phyloP scores from a whole-genome alignment of 768 basidiomycete genomes.

The Kwoniella botswanensis region DNA sequence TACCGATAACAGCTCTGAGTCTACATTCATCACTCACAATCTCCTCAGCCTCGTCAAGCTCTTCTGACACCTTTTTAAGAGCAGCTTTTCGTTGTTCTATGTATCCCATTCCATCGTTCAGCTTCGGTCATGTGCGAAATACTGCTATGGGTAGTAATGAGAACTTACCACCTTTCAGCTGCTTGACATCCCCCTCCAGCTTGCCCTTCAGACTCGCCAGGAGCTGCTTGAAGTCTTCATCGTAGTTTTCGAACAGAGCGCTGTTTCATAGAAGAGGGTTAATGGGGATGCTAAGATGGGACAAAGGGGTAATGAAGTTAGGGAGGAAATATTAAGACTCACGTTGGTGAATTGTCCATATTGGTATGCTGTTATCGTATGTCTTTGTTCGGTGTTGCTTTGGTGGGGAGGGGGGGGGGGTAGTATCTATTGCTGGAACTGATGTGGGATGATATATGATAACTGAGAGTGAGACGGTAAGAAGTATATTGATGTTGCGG shows the following conservation, averaged over 20 bases:
- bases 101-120: not conserved
- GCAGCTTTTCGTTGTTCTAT: slow-evolving; percentile 80
- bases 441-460: not conserved
- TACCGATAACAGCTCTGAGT: too few relatives aligned
- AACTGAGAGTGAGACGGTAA: too few relatives aligned
- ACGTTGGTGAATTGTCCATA: slow-evolving; percentile 59
- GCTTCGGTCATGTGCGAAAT: not conserved
- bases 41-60: slow-evolving; percentile 97
- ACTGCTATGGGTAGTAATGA: not conserved
- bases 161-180: slow-evolving; percentile 71
- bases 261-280: slow-evolving; percentile 19
- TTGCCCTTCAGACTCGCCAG: slow-evolving; percentile 75
- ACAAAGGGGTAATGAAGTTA: not conserved
- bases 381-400: too few relatives aligned
- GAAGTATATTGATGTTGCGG: not conserved
- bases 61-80: slow-evolving; percentile 85
- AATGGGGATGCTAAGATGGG: not conserved
- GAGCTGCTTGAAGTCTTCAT: slow-evolving; percentile 87
- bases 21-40: too few relatives aligned
- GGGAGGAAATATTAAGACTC: slow-evolving; percentile 18
- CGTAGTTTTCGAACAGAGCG: slow-evolving; percentile 66
- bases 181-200: slow-evolving; percentile 72
- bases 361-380: not conserved
- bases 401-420: too few relatives aligned
- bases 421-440: not conserved